Base-by-base conservation (phyloP, 140 eudicot species). In the Senecio squalidus region DNA sequence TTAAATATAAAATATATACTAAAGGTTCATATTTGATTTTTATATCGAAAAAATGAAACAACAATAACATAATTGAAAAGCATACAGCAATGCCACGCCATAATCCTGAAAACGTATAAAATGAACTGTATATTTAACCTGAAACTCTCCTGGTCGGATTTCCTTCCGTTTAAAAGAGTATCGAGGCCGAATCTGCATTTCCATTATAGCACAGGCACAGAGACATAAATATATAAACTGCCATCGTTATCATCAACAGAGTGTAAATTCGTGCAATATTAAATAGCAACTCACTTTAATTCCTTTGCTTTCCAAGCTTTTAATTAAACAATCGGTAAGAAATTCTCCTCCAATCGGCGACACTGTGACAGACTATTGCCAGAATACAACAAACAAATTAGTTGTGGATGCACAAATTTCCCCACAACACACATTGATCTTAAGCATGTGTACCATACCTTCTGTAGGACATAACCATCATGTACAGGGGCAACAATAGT, bases 391-490 rank as follows among this genome's bases (percentile, higher is more conserved):
- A 74, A 26, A 29, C 11, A 15, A 17, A 48, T 38, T 54, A 58
- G 22, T 48, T 30, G 18, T 6, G 8, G 7, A 44, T 36, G 38
- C 41, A 22, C 24, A 53, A n/a, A 43, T 36, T n/a, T 17, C 16
- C 50, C 51, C 25, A 44, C 15, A 40, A 8, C 15, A n/a, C 5
- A 2, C 41, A 38, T 38, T 38, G 14, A 38, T 38, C n/a, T n/a
- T n/a, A n/a, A n/a, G n/a, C n/a, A n/a, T n/a, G n/a, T n/a, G n/a
- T n/a, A n/a, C n/a, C 52, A 40, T 80, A 92, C 98, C 98, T 92
- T 92, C 68, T 87, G 98, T 77, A 92, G 84, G 70, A 92, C 98
- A 80, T 87, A 92, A 54, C 98, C 98, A 84, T 92, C 98, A 33
- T 92, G 98, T 26, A 92, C 98, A 10, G 98, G 95, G 67, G 95